phyloP scores from a whole-genome alignment of 2,329 filamentous ascomycete species.

The Pseudopyricularia cyperi region DNA sequence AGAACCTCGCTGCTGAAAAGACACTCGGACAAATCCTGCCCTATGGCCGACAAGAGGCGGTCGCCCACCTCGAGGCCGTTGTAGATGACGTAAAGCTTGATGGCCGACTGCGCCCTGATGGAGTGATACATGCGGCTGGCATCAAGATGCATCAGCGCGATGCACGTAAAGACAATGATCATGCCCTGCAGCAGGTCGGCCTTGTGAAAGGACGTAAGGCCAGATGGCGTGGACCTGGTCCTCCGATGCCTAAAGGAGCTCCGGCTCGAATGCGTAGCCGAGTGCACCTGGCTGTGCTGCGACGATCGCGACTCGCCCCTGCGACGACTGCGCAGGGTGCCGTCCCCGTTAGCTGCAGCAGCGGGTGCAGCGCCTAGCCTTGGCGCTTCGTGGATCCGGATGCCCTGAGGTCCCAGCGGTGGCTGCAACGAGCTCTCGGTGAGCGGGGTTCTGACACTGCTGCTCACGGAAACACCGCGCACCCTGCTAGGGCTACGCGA shows the following conservation, averaged over 20 bases:
- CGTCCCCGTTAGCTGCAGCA: not conserved
- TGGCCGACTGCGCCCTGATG: constrained; percentile 88
- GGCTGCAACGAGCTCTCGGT: not conserved
- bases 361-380: too few relatives aligned
- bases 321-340: not conserved
- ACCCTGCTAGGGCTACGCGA: constrained; percentile 24
- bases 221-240: constrained; percentile 74
- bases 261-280: not conserved
- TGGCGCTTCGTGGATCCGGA: not conserved
- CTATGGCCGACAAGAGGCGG: constrained; percentile 76
- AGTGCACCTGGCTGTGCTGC: not conserved
- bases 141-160: constrained; percentile 79
- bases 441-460: not conserved
- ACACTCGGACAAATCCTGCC: constrained; percentile 93
- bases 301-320: not conserved
- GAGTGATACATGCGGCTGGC: constrained; percentile 97
- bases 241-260: constrained; percentile 47
- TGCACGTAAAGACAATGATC: constrained; percentile 74
- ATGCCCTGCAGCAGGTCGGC: constrained; percentile 86
- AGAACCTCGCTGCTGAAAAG: constrained; percentile 88
- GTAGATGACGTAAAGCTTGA: constrained; percentile 98
- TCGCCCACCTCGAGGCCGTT: constrained; percentile 93
- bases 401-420: not conserved
- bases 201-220: constrained; percentile 78
- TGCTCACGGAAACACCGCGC: constrained; percentile 6